A percentile compares a stretch with the other conserved stretches of the same genome.
phyloP scores from a whole-genome alignment of 495 filamentous ascomycete genomes.

The Acidiella bohemica region DNA sequence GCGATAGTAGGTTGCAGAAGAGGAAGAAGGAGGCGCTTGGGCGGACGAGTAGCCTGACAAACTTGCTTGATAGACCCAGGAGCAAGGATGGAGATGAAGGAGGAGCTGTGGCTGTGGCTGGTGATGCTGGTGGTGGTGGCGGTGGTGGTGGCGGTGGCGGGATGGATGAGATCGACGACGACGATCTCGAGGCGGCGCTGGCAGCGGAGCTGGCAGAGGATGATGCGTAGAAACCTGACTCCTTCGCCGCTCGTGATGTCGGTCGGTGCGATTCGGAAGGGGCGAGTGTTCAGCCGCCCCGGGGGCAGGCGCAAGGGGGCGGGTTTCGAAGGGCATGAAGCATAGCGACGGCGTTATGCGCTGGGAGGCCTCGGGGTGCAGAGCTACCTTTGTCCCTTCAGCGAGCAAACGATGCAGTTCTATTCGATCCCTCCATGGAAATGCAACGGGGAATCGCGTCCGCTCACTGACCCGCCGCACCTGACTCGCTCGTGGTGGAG shows the following conservation, averaged over 20 bases:
- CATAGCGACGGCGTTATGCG: slow-evolving; percentile 1
- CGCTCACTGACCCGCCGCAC: too few relatives aligned
- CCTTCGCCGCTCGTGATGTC: too few relatives aligned
- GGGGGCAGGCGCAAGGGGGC: neutral
- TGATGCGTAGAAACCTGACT: too few relatives aligned
- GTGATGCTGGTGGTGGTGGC: neutral
- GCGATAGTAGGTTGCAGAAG: slow-evolving; percentile 26
- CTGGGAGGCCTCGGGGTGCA: too few relatives aligned
- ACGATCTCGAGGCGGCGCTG: slow-evolving; percentile 15
- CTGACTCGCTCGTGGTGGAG: too few relatives aligned
- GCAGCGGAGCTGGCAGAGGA: slow-evolving; percentile 15
- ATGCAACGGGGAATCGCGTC: too few relatives aligned
- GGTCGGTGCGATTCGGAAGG: too few relatives aligned
- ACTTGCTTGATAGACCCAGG: slow-evolving; percentile 5
- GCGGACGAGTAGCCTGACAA: slow-evolving; percentile 32
- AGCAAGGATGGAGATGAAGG: slow-evolving; percentile 1
- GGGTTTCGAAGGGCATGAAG: neutral
- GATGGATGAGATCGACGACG: slow-evolving; percentile 9
- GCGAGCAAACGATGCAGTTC: too few relatives aligned
- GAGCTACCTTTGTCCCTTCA: too few relatives aligned
- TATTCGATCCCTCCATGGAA: too few relatives aligned
- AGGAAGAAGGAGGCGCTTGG: slow-evolving; percentile 29
- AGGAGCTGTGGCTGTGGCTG: slow-evolving; percentile 1
- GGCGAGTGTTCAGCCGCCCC: too few relatives aligned
- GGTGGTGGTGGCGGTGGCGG: neutral